These are phyloP conservation scores for Teratosphaeria destructans DNA, from an alignment of 2,329 filamentous ascomycete genomes.

Conservation along the genomic window DNA sequence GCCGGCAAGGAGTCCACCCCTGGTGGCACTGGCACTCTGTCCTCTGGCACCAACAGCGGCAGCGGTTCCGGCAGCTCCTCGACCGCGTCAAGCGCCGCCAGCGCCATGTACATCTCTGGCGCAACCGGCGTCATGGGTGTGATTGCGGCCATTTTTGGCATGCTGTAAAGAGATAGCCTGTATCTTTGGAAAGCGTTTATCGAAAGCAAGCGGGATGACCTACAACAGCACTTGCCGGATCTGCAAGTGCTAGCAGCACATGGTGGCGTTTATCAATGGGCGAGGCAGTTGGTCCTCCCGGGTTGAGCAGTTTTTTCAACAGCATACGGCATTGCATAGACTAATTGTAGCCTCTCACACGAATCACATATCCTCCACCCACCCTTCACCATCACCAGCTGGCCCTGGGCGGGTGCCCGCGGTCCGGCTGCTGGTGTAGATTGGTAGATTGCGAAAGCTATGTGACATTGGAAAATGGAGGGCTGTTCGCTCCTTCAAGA, in stretches of 20 bases:
- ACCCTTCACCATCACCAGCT: neutral
- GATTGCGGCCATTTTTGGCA: constrained; percentile 36
- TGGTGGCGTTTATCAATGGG: neutral
- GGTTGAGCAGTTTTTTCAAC: constrained; percentile 1
- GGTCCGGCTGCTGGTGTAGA: neutral
- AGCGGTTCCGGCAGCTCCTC: constrained; percentile 12
- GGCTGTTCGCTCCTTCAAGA: neutral
- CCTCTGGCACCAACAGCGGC: constrained; percentile 15
- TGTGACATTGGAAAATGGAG: neutral
- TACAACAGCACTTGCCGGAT: neutral
- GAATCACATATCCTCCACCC: constrained; percentile 1
- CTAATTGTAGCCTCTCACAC: constrained; percentile 21
- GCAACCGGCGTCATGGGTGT: constrained; percentile 37
- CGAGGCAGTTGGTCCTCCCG: neutral
- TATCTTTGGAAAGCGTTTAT: constrained; percentile 1
- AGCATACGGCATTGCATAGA: constrained; percentile 17
- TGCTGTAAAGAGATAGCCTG: constrained; percentile 29
- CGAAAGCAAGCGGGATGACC: neutral
- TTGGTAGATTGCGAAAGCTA: neutral
- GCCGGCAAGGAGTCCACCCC: constrained; percentile 27
- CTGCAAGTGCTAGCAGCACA: neutral
- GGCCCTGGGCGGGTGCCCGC: neutral
- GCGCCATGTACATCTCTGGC: constrained; percentile 31
- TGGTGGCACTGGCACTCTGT: constrained; percentile 23
- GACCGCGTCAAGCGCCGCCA: constrained; percentile 27